Evolutionary conservation across 495 filamentous ascomycete species (phyloP).

Genomic region (Penicillium parvum): DNA sequence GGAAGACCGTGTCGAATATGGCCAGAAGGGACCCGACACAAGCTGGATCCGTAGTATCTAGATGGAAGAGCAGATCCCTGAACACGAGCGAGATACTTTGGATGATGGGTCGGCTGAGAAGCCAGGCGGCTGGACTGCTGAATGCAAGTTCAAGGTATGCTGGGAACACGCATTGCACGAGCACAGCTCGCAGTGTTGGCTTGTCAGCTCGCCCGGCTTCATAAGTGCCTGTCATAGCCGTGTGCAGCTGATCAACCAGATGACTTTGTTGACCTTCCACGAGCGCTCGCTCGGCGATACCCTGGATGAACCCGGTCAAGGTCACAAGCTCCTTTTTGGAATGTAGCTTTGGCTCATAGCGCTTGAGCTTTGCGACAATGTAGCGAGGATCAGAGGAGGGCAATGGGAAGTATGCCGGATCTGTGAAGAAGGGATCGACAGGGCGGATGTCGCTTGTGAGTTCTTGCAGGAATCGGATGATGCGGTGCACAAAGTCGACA

Average conservation of each 20-base stretch:
- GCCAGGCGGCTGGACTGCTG: conserved; percentile 49
- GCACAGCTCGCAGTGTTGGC: conserved; percentile 52
- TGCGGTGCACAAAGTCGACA: conserved; percentile 60
- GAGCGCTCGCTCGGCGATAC: conserved; percentile 58
- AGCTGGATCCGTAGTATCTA: conserved; percentile 42
- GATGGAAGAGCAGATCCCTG: conserved; percentile 41
- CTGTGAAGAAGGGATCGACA: conserved; percentile 65
- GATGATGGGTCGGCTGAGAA: conserved; percentile 54
- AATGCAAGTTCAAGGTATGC: conserved; percentile 56
- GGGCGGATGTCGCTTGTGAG: conserved; percentile 58
- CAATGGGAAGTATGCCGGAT: conserved; percentile 60
- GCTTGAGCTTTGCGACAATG: conserved; percentile 61
- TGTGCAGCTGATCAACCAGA: conserved; percentile 53
- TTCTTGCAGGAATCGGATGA: conserved; percentile 63
- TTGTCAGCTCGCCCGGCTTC: conserved; percentile 40
- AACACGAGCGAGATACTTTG: conserved; percentile 44
- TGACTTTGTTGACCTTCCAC: conserved; percentile 57
- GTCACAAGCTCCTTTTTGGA: conserved; percentile 50
- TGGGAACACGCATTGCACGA: conserved; percentile 60
- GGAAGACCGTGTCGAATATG: conserved; percentile 43
- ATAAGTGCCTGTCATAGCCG: conserved; percentile 49
- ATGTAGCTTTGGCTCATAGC: conserved; percentile 57
- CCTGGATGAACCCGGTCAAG: conserved; percentile 59
- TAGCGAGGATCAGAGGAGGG: conserved; percentile 63
- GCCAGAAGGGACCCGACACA: conserved; percentile 42